Base-by-base conservation (phyloP, 352 stramenopile genomes). In the Phytopythium chamaehyphon region DNA sequence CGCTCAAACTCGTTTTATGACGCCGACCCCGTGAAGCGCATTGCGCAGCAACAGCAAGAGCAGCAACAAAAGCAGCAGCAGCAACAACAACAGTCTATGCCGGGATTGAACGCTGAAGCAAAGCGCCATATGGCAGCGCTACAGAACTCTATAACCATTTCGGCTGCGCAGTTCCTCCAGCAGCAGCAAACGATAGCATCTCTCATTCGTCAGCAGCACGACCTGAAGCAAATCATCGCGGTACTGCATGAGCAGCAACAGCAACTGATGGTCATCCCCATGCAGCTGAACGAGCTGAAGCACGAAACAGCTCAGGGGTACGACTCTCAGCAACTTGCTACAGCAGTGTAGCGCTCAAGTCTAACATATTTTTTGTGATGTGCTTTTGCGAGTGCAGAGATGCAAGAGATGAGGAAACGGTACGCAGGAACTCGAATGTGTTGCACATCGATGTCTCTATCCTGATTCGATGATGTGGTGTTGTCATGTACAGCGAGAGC, bases 171-270 rank as follows among this genome's bases (percentile, higher is more conserved):
- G 61, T 93, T 83, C 47, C 52, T 89, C 38, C 78, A 90, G 47
- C 83, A 93, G 61, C 77, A 93, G 50, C 71, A 90, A 51, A 90
- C 75, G n/a, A 89, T 93, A 37, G 76, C 83, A 1, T 83, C 76
- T 46, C 64, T 93, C 16, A 90, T 90, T 51, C 77, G 72, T 16
- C 79, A 93, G 60, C 83, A 93, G 42, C 73, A 88, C 45, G 79
- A 90, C 49, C 63, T 93, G n/a, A 93, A 93, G 66, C 77, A 90
- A 51, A 69, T 93, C 44, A 82, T 93, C 18, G 65, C 57, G 11
- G 64, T 90, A 22, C 66, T 93, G 23, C 79, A 88, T 19, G 75
- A 90, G 46, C 83, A 93, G 49, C 80, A 90, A 52, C 79, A 86
- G 21, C 77, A 90, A 43, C 64, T 93, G 44, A 76, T 90, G 57